Conservation (phyloP, 352 stramenopile species). For the Blastocystis sp. region DNA sequence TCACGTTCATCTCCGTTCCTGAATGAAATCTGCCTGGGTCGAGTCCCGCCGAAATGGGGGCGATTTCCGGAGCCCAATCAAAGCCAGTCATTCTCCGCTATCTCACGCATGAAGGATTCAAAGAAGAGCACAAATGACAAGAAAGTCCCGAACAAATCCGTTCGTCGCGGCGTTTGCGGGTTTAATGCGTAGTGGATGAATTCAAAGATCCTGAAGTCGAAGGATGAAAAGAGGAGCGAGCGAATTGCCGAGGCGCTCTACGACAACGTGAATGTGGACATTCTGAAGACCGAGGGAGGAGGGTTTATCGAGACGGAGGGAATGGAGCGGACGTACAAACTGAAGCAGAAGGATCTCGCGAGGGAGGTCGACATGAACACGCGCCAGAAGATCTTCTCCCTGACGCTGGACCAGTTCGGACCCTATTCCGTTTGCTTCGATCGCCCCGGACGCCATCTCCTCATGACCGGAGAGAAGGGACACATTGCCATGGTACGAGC, state of each 20-base stretch:
- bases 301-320: slow-evolving; percentile 90
- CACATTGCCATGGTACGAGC: slow-evolving; percentile 88
- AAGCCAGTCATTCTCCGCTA: neutral
- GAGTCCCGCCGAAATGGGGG: neutral
- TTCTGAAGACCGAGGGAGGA: slow-evolving; percentile 84
- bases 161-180: neutral
- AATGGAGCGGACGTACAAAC: slow-evolving; percentile 94
- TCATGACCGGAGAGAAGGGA: slow-evolving; percentile 90
- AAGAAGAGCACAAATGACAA: slow-evolving; percentile 4
- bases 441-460: slow-evolving; percentile 90
- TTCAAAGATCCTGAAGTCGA: slow-evolving; percentile 68
- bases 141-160: neutral
- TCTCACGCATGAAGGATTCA: neutral
- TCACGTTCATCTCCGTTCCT: slow-evolving; percentile 28
- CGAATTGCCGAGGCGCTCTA: slow-evolving; percentile 21
- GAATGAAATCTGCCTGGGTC: neutral
- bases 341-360: slow-evolving; percentile 88
- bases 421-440: slow-evolving; percentile 92
- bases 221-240: slow-evolving; percentile 43
- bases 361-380: slow-evolving; percentile 90
- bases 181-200: slow-evolving; percentile 47
- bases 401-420: slow-evolving; percentile 89
- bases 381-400: slow-evolving; percentile 90
- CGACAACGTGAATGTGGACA: slow-evolving; percentile 80
- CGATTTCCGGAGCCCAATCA: neutral